Base-by-base conservation (phyloP, 2,329 filamentous ascomycete species). In the Aureobasidium sp. region DNA sequence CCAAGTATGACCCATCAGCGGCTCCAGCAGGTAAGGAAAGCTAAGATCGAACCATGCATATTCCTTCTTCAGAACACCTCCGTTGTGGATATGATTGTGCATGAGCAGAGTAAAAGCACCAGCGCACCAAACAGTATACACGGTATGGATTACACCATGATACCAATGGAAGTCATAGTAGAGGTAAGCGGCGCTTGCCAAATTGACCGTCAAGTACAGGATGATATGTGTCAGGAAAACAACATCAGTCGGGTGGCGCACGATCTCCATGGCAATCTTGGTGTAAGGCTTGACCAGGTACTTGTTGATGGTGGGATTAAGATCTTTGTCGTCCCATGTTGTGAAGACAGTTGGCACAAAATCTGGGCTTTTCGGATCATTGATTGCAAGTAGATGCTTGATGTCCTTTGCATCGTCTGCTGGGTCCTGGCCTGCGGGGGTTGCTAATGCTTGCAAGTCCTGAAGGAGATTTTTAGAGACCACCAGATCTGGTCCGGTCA, bases 81-180 rank as follows among this genome's bases (percentile, higher is more conserved):
- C 81, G 77, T 85, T 85, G 71, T 93, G 89, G 67, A 93, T 92
- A 71, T 93, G 89, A 69, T 93, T 89, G 69, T 93, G 89, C 81
- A 89, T 89, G 82, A 93, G 85, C 40, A 93, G 78, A 0, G 89
- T 93, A 74, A 90, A 93, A 1, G 85, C 79, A 8, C 89, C 89
- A 58, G 85, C 82, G 69, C 86, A 91, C 70, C 81, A 88, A 37
- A 82, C 75, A 68, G 88, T 84, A 78, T 90, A 85, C 11, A 82
- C 68, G 59, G 80, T 77, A 69, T 93, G 89, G 31, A 85, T 66
- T 17, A 89, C 67, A 11, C 81, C 89, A 72, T 91, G 89, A 40
- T 82, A 66, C 75, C 83, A 90, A 11, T 79, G 81, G 74, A 92
- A 92, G 68, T 79, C 76, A 67, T 80, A 78, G 73, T 84, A 89